These are phyloP conservation scores for Penicillium arizonense DNA, from an alignment of 495 filamentous ascomycete species.

Conservation along the genomic window DNA sequence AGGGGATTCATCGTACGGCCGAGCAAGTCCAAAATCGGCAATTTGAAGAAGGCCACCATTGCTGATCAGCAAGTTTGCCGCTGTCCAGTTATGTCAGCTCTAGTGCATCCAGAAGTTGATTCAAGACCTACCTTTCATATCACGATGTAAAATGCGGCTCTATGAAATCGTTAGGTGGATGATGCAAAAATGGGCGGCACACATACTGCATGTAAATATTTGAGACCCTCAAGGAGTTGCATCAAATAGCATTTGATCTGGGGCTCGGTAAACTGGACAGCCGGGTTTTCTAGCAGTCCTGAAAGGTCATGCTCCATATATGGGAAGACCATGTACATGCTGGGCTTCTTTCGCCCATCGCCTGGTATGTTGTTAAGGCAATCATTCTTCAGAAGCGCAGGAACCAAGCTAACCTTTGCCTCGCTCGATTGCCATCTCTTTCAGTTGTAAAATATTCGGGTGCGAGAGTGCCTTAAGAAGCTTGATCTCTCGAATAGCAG, in stretches of 20 bases:
- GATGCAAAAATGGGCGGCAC: neutral
- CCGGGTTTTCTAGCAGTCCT: conserved; percentile 90
- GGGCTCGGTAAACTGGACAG: conserved; percentile 77
- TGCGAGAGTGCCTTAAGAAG: conserved; percentile 91
- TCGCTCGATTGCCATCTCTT: conserved; percentile 94
- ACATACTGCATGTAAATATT: conserved; percentile 78
- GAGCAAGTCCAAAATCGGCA: conserved; percentile 92
- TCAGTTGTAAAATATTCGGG: conserved; percentile 79
- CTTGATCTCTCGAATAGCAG: conserved; percentile 96
- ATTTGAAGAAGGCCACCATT: conserved; percentile 94
- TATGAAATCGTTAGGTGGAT: conserved; percentile 23
- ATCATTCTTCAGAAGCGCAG: conserved; percentile 1
- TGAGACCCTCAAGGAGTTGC: conserved; percentile 85
- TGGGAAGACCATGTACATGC: conserved; percentile 97
- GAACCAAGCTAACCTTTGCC: conserved; percentile 53
- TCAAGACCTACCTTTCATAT: conserved; percentile 74
- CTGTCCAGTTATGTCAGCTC: conserved; percentile 43
- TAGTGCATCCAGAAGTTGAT: neutral
- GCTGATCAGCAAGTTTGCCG: conserved; percentile 94
- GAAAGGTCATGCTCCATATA: conserved; percentile 99
- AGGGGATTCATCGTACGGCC: conserved; percentile 85
- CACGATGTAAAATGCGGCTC: conserved; percentile 86
- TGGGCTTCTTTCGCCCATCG: conserved; percentile 78
- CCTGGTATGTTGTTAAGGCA: conserved; percentile 28
- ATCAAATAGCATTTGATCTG: conserved; percentile 99